Conservation (phyloP, 129 eudicot species). For the Heracleum sosnowskyi region DNA sequence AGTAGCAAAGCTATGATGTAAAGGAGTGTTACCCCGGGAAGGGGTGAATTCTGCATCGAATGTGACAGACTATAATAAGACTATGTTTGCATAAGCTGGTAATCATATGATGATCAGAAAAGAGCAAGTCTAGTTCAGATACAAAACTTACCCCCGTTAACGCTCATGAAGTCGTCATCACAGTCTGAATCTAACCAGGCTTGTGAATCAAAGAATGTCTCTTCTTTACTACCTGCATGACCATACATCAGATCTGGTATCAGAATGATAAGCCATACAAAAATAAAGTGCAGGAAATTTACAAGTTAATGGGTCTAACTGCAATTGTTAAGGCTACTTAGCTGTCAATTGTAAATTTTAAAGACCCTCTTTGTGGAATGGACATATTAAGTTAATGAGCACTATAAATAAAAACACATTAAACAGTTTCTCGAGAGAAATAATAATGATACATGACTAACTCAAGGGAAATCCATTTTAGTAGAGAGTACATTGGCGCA, state of each 20-base stretch:
- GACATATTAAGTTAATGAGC: not conserved
- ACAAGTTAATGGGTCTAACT: not conserved
- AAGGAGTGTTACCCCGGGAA: conserved; percentile 33
- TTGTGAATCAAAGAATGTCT: conserved; percentile 33
- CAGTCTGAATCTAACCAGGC: conserved; percentile 40
- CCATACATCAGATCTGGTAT: not conserved
- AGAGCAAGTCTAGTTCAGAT: not conserved
- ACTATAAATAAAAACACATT: not conserved
- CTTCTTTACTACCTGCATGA: conserved; percentile 33
- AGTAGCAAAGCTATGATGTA: conserved; percentile 18
- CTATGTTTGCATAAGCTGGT: not conserved
- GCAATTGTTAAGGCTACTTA: not conserved
- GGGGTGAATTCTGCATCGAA: conserved; percentile 32
- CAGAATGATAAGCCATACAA: not conserved
- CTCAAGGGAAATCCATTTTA: not conserved
- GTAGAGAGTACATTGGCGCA: not conserved
- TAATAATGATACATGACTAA: not conserved
- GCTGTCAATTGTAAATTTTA: not conserved
- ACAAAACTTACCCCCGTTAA: conserved; percentile 28
- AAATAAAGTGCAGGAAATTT: not conserved
- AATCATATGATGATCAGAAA: not conserved
- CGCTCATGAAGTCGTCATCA: conserved; percentile 37
- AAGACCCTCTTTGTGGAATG: not conserved
- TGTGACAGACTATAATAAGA: not conserved
- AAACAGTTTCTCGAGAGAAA: not conserved